phyloP scores from a whole-genome alignment of 768 basidiomycete genomes.

The Calocera cornea region DNA sequence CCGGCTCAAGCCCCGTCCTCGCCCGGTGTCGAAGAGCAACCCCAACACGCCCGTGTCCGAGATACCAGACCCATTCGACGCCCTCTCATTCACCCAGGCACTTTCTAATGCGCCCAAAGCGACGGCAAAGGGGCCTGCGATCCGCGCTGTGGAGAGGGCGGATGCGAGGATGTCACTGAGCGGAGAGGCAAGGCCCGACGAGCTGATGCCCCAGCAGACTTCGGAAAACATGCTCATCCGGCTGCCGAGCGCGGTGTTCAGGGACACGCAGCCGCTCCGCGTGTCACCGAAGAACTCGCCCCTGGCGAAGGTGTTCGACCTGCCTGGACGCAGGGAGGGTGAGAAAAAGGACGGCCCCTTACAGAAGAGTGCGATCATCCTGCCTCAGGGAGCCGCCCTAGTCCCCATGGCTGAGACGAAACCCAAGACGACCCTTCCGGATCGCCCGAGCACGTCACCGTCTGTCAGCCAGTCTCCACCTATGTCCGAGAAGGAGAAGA shows the following conservation, averaged over 20 bases:
- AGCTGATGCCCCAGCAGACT: background rate
- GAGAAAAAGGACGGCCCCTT: background rate
- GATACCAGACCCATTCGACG: background rate
- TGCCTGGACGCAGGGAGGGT: background rate
- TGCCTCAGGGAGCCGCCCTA: too few relatives aligned
- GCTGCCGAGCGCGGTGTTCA: background rate
- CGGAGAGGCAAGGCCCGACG: background rate
- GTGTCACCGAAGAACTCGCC: background rate
- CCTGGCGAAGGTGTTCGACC: background rate
- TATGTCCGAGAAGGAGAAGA: conserved; percentile 1
- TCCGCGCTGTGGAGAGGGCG: background rate
- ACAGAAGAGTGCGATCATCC: background rate
- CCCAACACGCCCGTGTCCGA: background rate
- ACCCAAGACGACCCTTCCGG: background rate
- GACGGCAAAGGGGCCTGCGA: background rate
- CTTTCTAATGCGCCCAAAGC: background rate
- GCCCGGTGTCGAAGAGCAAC: background rate
- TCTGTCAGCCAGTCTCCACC: background rate
- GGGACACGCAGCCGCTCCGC: background rate
- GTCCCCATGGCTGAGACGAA: background rate
- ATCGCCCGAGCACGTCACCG: background rate
- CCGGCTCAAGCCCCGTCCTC: background rate
- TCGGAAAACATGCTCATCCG: background rate
- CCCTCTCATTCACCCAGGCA: background rate
- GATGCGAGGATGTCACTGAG: background rate